Base-by-base conservation (phyloP, 2,329 filamentous ascomycete genomes). In the Camillea tinctor region DNA sequence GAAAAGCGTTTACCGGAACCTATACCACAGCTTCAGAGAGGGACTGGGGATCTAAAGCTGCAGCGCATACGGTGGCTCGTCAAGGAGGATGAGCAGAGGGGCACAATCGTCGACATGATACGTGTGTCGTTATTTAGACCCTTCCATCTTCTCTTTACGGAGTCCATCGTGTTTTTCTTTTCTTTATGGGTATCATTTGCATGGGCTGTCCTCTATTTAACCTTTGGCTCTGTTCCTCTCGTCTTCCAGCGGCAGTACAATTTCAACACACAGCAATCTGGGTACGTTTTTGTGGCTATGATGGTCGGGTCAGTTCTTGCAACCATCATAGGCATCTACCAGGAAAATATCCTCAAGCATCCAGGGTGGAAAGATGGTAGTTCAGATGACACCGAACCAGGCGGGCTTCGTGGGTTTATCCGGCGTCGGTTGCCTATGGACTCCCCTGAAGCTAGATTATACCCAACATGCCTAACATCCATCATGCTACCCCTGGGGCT, bases 161-260 rank as follows among this genome's bases (percentile, higher is more conserved):
- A 93, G 66, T 88, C 90, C 0, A 88, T 92, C 9, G 89, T 93
- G 15, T 92, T 93, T 75, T 92, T 86, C 78, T 97, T 97, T 78
- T 92, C 89, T 0, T 80, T 96, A 0, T 97, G 93, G 93, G 89
- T 93, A 0, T 84, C 91, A 0, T 97, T 97, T 73, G 88, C 88
- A 20, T 97, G 93, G 93, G 92, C 90, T 0, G 84, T 96, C 0
- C 83, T 97, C 0, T 97, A 97, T 73, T 79, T 97, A 19, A 92
- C 90, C 13, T 94, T 97, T 67, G 86, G 86, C 15, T 89, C 91
- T 1, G 85, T 97, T 4, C 91, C 93, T 0, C 82, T 95, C 3
- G 87, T 96, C 22, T 96, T 95, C 74, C 70, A 79, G 21, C 82
- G 79, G 4, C 87, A 85, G 51, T 87, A 94, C 71, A 76, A 79